These are phyloP conservation scores for Smithsoniella earleae DNA, from an alignment of 163 green algal genomes.

Conservation along the genomic window DNA sequence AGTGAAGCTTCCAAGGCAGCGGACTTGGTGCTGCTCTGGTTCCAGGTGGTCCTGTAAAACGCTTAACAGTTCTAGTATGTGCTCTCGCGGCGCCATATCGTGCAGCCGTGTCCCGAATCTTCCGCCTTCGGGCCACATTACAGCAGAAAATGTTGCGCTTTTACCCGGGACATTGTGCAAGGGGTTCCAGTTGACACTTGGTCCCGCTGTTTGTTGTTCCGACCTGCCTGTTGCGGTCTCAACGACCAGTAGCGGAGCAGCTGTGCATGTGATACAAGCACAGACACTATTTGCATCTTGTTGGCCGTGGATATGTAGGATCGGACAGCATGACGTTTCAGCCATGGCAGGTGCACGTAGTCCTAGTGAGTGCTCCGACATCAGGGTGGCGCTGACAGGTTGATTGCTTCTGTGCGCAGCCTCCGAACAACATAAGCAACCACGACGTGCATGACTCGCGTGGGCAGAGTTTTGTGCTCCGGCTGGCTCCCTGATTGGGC, in stretches of 20 bases:
- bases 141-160: neutral
- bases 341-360: slow-evolving; percentile 10
- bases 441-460: too few species aligned
- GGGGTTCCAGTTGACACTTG: too few species aligned
- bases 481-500: neutral
- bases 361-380: neutral
- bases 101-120: slow-evolving; percentile 10
- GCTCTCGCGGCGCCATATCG: slow-evolving; percentile 5
- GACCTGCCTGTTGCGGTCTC: too few species aligned
- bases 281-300: too few species aligned
- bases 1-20: neutral
- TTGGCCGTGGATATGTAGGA: too few species aligned
- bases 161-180: too few species aligned
- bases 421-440: neutral
- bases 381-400: neutral
- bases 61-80: neutral
- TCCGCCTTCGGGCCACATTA: neutral
- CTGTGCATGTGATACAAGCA: slow-evolving; percentile 18
- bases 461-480: too few species aligned
- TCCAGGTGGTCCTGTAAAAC: slow-evolving; percentile 10
- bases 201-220: too few species aligned
- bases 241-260: slow-evolving; percentile 6
- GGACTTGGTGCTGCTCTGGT: neutral
- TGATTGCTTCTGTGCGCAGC: neutral
- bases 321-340: neutral